A percentile compares a stretch with the other conserved stretches of the same genome.
phyloP scores from a whole-genome alignment of 2,329 filamentous ascomycete genomes.

The Aspergillus neotritici region DNA sequence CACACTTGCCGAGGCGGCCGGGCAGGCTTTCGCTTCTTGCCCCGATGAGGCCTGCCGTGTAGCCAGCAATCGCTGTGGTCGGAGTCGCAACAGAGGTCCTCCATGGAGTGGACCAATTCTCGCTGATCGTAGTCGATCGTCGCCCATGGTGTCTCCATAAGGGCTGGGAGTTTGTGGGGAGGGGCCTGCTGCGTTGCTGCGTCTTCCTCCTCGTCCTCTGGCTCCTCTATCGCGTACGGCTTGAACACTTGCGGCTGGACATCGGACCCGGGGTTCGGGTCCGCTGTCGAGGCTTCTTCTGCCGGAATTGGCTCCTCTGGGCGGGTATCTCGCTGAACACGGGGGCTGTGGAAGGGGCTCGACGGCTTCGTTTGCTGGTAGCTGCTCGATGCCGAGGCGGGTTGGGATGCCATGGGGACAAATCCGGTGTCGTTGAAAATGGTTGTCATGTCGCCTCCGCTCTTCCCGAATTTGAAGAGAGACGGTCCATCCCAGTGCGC shows the following conservation, averaged over 20 bases:
- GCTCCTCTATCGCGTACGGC: conserved; percentile 38
- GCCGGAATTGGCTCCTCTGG: neutral
- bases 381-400: no score
- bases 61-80: conserved; percentile 13
- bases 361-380: no score
- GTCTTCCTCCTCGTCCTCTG: conserved; percentile 21
- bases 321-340: neutral
- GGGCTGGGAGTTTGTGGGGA: neutral
- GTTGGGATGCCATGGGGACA: no score
- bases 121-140: conserved; percentile 17
- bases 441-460: no score
- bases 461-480: no score
- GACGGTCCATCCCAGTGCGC: no score
- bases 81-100: conserved; percentile 26
- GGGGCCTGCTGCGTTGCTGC: neutral
- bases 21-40: conserved; percentile 32
- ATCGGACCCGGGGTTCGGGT: neutral
- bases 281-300: conserved; percentile 2
- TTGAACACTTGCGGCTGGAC: conserved; percentile 26
- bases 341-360: no score
- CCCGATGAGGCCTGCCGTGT: conserved; percentile 16
- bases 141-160: neutral
- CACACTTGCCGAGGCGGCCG: neutral
- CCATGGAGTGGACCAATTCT: conserved; percentile 32
- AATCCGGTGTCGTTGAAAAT: no score